phyloP scores from a whole-genome alignment of 306 rosid genomes.

The Dryas alaskensis region DNA sequence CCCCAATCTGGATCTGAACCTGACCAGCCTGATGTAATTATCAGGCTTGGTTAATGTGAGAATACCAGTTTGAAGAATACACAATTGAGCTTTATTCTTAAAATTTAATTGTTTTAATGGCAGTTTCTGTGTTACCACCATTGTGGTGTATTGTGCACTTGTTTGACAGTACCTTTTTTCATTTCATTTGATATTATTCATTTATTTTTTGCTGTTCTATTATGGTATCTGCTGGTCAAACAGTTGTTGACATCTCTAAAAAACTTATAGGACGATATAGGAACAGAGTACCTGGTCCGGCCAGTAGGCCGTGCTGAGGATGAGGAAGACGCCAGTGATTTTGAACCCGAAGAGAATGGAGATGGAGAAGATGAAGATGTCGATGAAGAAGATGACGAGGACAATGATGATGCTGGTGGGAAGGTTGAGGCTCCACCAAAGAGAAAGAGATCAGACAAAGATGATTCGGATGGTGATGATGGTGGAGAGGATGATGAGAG shows the following conservation, averaged over 20 bases:
- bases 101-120: neutral
- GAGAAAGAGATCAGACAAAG: constrained; percentile 75
- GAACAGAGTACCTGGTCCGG: constrained; percentile 81
- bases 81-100: neutral
- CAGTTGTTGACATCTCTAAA: neutral
- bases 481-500: constrained; percentile 82
- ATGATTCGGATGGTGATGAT: constrained; percentile 53
- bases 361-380: constrained; percentile 57
- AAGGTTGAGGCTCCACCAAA: constrained; percentile 65
- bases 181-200: neutral
- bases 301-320: constrained; percentile 75
- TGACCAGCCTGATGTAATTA: neutral
- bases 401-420: constrained; percentile 23
- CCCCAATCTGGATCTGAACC: neutral
- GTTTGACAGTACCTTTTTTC: neutral
- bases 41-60: too few relatives aligned
- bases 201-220: neutral
- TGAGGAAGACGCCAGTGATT: constrained; percentile 86
- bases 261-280: constrained; percentile 57
- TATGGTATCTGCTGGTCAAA: neutral
- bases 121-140: neutral
- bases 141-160: too few relatives aligned
- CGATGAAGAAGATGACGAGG: constrained; percentile 48
- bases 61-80: neutral
- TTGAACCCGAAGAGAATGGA: constrained; percentile 79